phyloP scores from a whole-genome alignment of 495 filamentous ascomycete species.

The Cetradonia linearis region DNA sequence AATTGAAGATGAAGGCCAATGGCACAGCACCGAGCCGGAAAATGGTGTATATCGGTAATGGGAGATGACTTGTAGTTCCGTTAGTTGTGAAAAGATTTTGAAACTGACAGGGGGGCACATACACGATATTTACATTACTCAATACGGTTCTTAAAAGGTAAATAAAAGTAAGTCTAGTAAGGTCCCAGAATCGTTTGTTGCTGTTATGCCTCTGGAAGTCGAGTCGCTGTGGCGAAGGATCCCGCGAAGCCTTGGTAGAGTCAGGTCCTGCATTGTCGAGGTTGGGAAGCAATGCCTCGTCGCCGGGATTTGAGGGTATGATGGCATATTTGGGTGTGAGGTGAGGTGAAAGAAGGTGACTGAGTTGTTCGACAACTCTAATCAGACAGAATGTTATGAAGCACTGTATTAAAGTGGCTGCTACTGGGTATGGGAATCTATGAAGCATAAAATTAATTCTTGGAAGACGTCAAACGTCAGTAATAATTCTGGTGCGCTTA shows the following conservation, averaged over 20 bases:
- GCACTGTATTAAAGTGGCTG: constrained; percentile 10
- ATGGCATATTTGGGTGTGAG: background rate
- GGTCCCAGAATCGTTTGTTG: constrained; percentile 6
- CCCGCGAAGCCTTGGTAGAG: background rate
- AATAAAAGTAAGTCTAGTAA: constrained; percentile 1
- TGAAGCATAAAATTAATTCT: background rate
- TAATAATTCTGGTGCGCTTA: background rate
- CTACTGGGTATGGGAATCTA: constrained; percentile 20
- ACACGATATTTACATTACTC: constrained; percentile 18
- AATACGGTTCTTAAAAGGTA: constrained; percentile 6
- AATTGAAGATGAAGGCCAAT: constrained; percentile 9
- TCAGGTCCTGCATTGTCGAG: background rate
- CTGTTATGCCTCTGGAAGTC: background rate
- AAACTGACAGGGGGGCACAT: background rate
- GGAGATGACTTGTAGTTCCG: constrained; percentile 6
- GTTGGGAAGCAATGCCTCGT: constrained; percentile 4
- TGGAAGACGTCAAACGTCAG: too few species aligned
- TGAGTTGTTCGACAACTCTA: constrained; percentile 4
- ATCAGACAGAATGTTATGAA: constrained; percentile 3
- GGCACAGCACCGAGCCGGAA: constrained; percentile 14
- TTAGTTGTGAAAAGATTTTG: background rate
- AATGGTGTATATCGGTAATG: constrained; percentile 13
- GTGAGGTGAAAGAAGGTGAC: background rate
- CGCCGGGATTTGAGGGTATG: background rate
- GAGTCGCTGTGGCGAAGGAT: background rate